These are phyloP conservation scores for Malbranchea cinnamomea DNA, from an alignment of 2,329 filamentous ascomycete genomes.

Conservation along the genomic window DNA sequence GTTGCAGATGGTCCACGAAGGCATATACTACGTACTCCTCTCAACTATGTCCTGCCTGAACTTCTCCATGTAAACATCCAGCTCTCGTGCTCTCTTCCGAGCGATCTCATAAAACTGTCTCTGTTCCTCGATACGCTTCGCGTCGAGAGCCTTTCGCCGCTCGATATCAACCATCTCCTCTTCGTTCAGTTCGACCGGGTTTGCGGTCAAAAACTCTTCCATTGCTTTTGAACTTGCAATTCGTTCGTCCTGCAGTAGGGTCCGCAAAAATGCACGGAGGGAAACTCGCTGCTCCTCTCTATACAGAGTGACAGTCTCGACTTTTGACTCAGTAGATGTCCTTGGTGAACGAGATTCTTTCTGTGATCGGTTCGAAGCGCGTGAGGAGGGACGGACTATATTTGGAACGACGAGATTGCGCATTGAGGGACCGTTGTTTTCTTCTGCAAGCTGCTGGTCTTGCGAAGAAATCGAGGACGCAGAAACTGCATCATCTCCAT, in stretches of 20 bases:
- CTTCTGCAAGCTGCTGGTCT: constrained; percentile 33
- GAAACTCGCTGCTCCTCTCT: constrained; percentile 86
- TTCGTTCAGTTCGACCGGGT: constrained; percentile 60
- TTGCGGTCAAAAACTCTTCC: constrained; percentile 61
- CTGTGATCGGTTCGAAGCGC: constrained; percentile 13
- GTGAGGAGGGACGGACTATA: constrained; percentile 8
- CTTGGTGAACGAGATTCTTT: constrained; percentile 18
- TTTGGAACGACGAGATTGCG: constrained; percentile 16
- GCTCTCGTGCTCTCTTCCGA: constrained; percentile 70
- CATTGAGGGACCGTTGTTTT: constrained; percentile 22
- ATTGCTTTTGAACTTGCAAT: constrained; percentile 73
- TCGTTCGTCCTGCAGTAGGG: constrained; percentile 67
- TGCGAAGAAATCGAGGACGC: constrained; percentile 66
- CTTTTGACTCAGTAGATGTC: constrained; percentile 28
- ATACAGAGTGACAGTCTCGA: constrained; percentile 49
- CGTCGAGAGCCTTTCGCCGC: constrained; percentile 66
- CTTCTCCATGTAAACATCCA: constrained; percentile 95
- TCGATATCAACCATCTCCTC: constrained; percentile 74
- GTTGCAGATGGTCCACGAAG: constrained; percentile 16
- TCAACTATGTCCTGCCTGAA: constrained; percentile 55
- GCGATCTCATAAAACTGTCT: constrained; percentile 92
- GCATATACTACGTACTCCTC: constrained; percentile 45
- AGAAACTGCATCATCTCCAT: constrained; percentile 66
- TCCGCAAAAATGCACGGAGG: constrained; percentile 76
- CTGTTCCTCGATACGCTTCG: constrained; percentile 81